Percentiles rank a stretch among this genome's conserved stretches.
phyloP scores from a whole-genome alignment of 768 basidiomycete species.

The Pleurotus eryngii region DNA sequence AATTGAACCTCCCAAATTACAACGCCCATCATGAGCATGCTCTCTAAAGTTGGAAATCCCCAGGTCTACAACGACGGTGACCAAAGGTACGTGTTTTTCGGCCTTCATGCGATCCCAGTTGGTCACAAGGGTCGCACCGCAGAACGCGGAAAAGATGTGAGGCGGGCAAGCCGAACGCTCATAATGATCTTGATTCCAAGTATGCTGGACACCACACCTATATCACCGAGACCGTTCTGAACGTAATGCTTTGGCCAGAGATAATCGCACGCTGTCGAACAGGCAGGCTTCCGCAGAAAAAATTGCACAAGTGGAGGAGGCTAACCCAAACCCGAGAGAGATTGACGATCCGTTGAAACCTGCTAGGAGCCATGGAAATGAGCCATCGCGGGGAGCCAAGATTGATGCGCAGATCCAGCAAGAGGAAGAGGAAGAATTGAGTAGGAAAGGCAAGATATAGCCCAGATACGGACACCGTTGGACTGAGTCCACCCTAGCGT shows the following conservation, averaged over 20 bases:
- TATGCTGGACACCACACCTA: constrained; percentile 14
- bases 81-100: constrained; percentile 35
- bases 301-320: constrained; percentile 24
- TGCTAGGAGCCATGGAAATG: constrained; percentile 50
- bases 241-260: constrained; percentile 23
- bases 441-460: constrained; percentile 33
- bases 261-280: constrained; percentile 40
- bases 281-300: constrained; percentile 29
- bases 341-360: constrained; percentile 45
- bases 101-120: too few relatives aligned
- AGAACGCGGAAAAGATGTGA: constrained; percentile 12
- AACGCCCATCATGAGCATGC: constrained; percentile 27
- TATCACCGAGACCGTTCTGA: too few relatives aligned
- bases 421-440: constrained; percentile 48
- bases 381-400: constrained; percentile 55
- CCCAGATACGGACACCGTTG: too few relatives aligned
- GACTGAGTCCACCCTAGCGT: too few relatives aligned
- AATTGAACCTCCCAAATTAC: too few relatives aligned
- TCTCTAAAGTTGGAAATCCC: constrained; percentile 46
- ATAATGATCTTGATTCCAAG: constrained; percentile 40
- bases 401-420: constrained; percentile 54
- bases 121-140: background rate
- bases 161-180: constrained; percentile 29
- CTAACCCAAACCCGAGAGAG: constrained; percentile 25
- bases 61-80: constrained; percentile 47